phyloP scores from a whole-genome alignment of 2,329 filamentous ascomycete species.

The Nemania abortiva region DNA sequence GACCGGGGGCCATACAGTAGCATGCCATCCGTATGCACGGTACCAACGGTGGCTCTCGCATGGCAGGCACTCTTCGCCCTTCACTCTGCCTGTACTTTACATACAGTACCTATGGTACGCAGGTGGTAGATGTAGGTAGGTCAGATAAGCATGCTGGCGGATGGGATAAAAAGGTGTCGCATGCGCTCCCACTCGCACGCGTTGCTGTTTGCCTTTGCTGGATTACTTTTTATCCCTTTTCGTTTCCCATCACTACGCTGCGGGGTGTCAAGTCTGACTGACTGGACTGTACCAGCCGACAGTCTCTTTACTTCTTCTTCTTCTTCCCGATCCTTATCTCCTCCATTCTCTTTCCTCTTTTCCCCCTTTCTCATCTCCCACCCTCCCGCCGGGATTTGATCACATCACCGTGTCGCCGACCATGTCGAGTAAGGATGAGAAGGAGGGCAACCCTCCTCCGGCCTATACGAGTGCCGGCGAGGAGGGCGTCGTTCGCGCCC shows the following conservation, averaged over 20 bases:
- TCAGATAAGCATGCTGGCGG: neutral
- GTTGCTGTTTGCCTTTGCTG: neutral
- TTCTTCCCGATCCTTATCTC: neutral
- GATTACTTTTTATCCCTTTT: constrained; percentile 27
- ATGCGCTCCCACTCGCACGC: constrained; percentile 31
- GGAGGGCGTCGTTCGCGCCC: constrained; percentile 44
- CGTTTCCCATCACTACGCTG: constrained; percentile 7
- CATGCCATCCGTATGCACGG: constrained; percentile 14
- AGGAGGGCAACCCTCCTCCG: constrained; percentile 46
- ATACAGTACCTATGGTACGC: neutral
- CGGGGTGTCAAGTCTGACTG: constrained; percentile 24
- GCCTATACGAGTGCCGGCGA: constrained; percentile 37
- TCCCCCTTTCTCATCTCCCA: neutral
- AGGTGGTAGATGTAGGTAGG: neutral
- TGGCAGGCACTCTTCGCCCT: neutral
- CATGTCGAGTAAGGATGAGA: constrained; percentile 49
- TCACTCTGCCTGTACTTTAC: neutral
- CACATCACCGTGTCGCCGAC: constrained; percentile 13
- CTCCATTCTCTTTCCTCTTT: neutral
- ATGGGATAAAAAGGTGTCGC: constrained; percentile 34
- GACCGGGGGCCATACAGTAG: constrained; percentile 5
- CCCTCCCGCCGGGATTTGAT: neutral
- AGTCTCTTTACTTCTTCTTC: neutral
- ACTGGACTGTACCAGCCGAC: constrained; percentile 16
- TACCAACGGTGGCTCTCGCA: constrained; percentile 16